A percentile compares a stretch with the other conserved stretches of the same genome.
Conservation (phyloP, 352 stramenopile genomes). For the Globisporangium nagaii region DNA sequence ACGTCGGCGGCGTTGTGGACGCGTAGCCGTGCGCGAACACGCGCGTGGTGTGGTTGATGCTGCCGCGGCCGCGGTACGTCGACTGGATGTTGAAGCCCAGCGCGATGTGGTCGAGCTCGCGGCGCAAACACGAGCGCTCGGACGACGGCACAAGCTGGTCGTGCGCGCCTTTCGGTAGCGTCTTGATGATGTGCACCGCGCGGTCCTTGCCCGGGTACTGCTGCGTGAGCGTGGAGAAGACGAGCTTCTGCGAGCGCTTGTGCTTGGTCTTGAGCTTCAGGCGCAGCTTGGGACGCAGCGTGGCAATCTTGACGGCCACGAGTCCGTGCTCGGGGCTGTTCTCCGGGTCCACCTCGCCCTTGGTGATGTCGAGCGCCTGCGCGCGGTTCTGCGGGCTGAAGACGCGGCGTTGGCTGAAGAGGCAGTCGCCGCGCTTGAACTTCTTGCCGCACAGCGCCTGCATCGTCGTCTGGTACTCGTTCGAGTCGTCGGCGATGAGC, state of each 20-base stretch:
- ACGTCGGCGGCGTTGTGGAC: slow-evolving; percentile 26
- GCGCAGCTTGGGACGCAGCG: slow-evolving; percentile 21
- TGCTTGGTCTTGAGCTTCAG: slow-evolving; percentile 27
- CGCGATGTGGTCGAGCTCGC: slow-evolving; percentile 51
- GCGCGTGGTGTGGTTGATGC: slow-evolving; percentile 27
- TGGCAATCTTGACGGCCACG: slow-evolving; percentile 29
- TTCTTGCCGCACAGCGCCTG: slow-evolving; percentile 35
- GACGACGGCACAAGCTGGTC: slow-evolving; percentile 41
- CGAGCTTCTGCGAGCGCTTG: slow-evolving; percentile 46
- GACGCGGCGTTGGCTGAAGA: slow-evolving; percentile 39
- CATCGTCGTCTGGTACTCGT: slow-evolving; percentile 40
- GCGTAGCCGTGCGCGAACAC: slow-evolving; percentile 63
- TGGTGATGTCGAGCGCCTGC: slow-evolving; percentile 14
- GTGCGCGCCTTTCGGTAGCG: slow-evolving; percentile 45
- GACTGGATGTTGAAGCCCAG: slow-evolving; percentile 58
- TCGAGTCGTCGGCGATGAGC: slow-evolving; percentile 30
- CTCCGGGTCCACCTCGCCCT: not conserved
- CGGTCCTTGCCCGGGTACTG: slow-evolving; percentile 36
- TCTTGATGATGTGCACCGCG: slow-evolving; percentile 59
- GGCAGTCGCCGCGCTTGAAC: slow-evolving; percentile 40
- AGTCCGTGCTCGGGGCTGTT: slow-evolving; percentile 18
- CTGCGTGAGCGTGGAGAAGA: slow-evolving; percentile 40
- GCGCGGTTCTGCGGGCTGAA: slow-evolving; percentile 19
- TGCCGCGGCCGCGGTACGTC: slow-evolving; percentile 20
- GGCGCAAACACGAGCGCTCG: slow-evolving; percentile 45